Evolutionary conservation across 805 yeast genomes (phyloP), one percentile per base, ranked within the genome.

Genomic region (Candida hispaniensis): DNA sequence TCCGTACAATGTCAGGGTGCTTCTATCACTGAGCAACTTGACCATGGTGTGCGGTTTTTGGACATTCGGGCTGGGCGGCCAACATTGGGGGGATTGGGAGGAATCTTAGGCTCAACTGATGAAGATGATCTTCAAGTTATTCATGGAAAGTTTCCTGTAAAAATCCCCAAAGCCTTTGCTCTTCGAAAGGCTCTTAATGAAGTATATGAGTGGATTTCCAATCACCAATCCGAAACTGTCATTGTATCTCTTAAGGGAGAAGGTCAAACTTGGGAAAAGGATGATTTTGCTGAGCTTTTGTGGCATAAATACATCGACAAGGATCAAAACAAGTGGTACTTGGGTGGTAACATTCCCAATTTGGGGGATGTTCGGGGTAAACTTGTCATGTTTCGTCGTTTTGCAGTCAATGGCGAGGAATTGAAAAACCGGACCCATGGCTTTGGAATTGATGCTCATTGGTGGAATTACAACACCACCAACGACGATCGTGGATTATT

Each of bases 141-240:
- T 41, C 88, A 79, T 51, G 85, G 85, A 26, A 74, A 74, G 43
- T 78, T 79, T 55, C 86, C 91, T 0, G 80, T 79, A 25, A 67
- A 67, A 36, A 56, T 77, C 26, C 66, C 74, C 18, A 67, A 71
- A 42, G 69, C 78, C 14, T 64, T 65, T 40, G 64, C 66, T 45
- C 63, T 79, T 39, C 49, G 54, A 6, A 63, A 61, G n/a, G 66
- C 64, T 3, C 60, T 79, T 45, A 54, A 66, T 0, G 80, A 74
- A 36, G 64, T 79, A 22, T 77, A 73, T 48, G 56, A 59, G 9
- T 79, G 75, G 47, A 59, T 79, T 41, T 57, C 61, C 10, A 40
- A 52, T 4, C 65, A 78, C 54, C 56, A 52, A 1, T 63, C 73
- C 4, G 91, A 79, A 55, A 58, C 71, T 7, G 79, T 76, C 7